Conservation (phyloP, 208 protist genomes). For the Crithidia sp. region DNA sequence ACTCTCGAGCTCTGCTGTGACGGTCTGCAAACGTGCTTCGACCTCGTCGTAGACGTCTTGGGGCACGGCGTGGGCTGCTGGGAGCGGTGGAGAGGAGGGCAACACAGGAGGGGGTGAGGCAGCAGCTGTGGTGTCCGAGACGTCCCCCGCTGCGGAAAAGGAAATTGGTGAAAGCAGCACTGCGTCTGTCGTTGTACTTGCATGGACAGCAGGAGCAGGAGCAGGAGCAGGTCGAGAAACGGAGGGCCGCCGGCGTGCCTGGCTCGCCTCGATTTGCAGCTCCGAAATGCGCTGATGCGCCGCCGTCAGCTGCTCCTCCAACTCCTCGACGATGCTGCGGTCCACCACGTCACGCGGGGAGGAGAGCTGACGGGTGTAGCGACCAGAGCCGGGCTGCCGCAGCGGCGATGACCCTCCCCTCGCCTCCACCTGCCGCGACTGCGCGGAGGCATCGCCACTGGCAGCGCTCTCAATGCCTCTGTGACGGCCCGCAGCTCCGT, state of each 20-base stretch:
- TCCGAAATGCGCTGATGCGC: constrained; percentile 46
- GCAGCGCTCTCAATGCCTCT: background rate
- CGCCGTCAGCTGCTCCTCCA: constrained; percentile 49
- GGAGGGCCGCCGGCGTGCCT: background rate
- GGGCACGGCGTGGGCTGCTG: background rate
- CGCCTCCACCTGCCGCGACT: background rate
- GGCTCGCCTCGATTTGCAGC: constrained; percentile 26
- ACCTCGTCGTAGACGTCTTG: constrained; percentile 27
- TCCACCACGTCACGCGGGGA: constrained; percentile 29
- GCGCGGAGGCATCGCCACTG: background rate
- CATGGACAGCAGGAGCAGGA: no score
- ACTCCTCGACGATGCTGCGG: constrained; percentile 36
- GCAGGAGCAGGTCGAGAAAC: background rate
- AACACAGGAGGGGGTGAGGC: background rate
- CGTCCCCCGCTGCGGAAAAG: background rate
- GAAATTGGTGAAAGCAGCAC: background rate
- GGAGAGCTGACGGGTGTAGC: background rate
- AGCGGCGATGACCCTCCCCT: background rate
- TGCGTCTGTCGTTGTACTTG: no score
- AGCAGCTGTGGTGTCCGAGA: background rate
- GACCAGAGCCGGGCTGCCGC: background rate
- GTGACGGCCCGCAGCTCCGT: background rate
- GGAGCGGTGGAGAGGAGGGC: background rate
- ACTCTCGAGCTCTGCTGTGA: constrained; percentile 23
- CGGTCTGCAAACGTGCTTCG: constrained; percentile 17